Evolutionary conservation across 2,329 filamentous ascomycete species (phyloP).

Genomic region (Cadophora sp.): DNA sequence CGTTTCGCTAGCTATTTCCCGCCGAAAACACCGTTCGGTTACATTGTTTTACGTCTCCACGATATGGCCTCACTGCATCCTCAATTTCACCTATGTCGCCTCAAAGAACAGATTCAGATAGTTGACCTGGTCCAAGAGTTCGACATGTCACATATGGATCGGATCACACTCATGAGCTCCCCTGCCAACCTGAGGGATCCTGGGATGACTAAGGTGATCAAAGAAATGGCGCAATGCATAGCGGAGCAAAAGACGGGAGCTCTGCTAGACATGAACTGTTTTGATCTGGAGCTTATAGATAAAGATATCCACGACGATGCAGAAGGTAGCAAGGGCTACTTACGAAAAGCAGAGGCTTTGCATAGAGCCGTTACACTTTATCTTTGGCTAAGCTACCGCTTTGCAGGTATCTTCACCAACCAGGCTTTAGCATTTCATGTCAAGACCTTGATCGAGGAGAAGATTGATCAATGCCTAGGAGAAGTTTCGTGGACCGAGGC

Average conservation of each 20-base stretch:
- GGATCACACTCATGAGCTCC: constrained; percentile 75
- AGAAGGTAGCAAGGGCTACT: constrained; percentile 52
- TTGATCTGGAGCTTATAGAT: constrained; percentile 76
- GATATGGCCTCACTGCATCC: constrained; percentile 66
- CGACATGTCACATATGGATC: constrained; percentile 73
- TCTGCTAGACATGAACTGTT: constrained; percentile 73
- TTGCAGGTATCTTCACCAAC: constrained; percentile 78
- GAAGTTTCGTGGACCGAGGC: constrained; percentile 24
- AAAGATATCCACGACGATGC: constrained; percentile 55
- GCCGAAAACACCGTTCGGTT: constrained; percentile 79
- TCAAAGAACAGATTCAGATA: constrained; percentile 66
- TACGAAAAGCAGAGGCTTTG: constrained; percentile 75
- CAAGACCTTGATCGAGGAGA: constrained; percentile 77
- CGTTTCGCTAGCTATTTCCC: constrained; percentile 85
- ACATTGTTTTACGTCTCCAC: constrained; percentile 77
- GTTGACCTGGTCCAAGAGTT: constrained; percentile 79
- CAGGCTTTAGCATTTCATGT: constrained; percentile 79
- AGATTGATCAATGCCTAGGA: constrained; percentile 58
- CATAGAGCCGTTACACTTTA: constrained; percentile 87
- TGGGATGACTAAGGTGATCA: constrained; percentile 58
- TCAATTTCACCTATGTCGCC: constrained; percentile 73
- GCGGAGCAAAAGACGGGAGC: constrained; percentile 75
- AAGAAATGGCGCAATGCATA: constrained; percentile 72
- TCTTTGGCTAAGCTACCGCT: constrained; percentile 92
- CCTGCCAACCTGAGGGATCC: constrained; percentile 66